Evolutionary conservation across 495 filamentous ascomycete genomes (phyloP), one percentile per base, ranked within the genome.

Genomic region (Wilcoxina mikolae): DNA sequence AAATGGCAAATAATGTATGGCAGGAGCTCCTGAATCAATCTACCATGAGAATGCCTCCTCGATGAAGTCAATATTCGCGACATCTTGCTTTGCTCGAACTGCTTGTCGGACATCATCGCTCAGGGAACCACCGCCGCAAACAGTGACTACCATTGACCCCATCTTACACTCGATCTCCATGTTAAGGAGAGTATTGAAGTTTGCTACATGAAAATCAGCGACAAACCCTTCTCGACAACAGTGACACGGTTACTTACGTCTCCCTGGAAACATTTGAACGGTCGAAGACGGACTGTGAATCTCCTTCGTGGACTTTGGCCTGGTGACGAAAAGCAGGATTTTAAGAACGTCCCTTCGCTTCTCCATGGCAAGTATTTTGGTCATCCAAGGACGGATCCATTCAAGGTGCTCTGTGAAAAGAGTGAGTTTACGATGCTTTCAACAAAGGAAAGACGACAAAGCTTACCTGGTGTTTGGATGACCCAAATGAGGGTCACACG

Each of bases 301-400:
- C 67, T 94, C 87, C 56, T 84, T 80, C 9, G 77, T 79, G 28
- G 76, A 81, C 53, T 80, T 76, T 3, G 90, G 90, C 56, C 87
- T 81, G 55, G 85, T 91, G 53, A 98, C 83, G 65, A 94, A 98
- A 3, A 96, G 72, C 72, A 87, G 78, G 54, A 96, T 81, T 39
- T 78, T 76, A 38, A 98, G 78, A 2, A 89, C 77, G 24, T 95
- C 85, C 24, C 87, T 77, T 0, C 91, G 80, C 44, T 74, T 76
- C 7, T 87, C 84, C 73, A 95, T 84, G 2, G 78, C 78, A 31
- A 98, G 75, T 56, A 96, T 90, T 64, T 85, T 74, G 56, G 94
- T 90, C 91, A 98, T 98, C 85, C 85, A 98, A 5, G 82, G 78
- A 4, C 85, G 77, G 39, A 95, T 85, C 91, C 91, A 98, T 64